Base-by-base conservation (phyloP, 2,329 filamentous ascomycete species). In the Drechslera avenae region DNA sequence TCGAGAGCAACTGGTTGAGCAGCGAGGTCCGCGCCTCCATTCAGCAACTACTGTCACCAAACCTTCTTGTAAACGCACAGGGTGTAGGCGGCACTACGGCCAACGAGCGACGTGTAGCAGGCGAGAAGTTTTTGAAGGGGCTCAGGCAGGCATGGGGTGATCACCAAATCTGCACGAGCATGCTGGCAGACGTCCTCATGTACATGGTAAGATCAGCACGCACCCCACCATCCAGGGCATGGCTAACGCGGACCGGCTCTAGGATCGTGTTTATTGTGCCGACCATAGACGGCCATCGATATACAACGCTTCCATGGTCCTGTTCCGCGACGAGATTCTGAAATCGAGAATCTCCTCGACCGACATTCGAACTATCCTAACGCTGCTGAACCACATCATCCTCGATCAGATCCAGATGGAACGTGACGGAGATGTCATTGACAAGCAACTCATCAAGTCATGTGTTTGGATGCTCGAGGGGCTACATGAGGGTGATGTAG, bases 101-200 rank as follows among this genome's bases (percentile, higher is more conserved):
- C 13, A 89, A 89, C 62, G 91, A 97, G 75, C 84, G 89, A 47
- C 82, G 90, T 39, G 83, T 87, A 35, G 87, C 89, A 30, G 92
- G 92, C 39, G 91, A 96, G 73, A 86, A 83, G 66, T 95, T 97
- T 59, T 75, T 99, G 51, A 84, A 84, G 47, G 87, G 85, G 0
- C 74, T 97, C 12, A 88, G 88, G 62, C 81, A 86, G 50, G 85
- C 87, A 2, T 99, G 92, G 91, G 85, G 91, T 54, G 89, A 95
- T 56, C 92, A 99, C 69, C 90, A 92, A 69, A 84, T 89, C 49
- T 92, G 89, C 36, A 96, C 96, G 90, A 91, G 91, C 68, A 97
- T 97, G 93, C 87, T 91, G 42, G 91, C 92, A 3, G 94, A 97
- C 72, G 91, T 97, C 26, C 81, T 97, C 43, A 97, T 97, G 91